These are phyloP conservation scores for Prunus padus DNA, from an alignment of 306 rosid species.

Conservation along the genomic window DNA sequence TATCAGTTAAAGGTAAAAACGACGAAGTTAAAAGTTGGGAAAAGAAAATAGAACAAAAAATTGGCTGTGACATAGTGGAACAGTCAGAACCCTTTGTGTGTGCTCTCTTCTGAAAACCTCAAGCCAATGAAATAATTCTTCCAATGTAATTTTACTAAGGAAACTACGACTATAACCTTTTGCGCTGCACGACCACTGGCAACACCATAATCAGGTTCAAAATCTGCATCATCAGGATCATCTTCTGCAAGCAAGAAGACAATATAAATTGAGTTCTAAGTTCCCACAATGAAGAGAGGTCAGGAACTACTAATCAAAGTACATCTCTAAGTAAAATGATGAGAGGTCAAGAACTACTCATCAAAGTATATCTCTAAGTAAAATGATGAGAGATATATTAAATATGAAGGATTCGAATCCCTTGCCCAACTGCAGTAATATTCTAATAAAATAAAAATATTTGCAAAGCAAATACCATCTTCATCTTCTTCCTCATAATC, in stretches of 20 bases:
- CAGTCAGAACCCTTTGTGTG: background rate
- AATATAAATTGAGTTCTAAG: slow-evolving; percentile 5
- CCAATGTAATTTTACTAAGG: slow-evolving; percentile 11
- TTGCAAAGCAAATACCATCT: slow-evolving; percentile 57
- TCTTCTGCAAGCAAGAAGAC: slow-evolving; percentile 63
- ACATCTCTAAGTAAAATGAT: background rate
- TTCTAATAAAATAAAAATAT: slow-evolving; percentile 2
- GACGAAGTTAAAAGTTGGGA: background rate
- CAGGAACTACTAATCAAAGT: slow-evolving; percentile 13
- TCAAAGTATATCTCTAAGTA: background rate
- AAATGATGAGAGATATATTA: background rate
- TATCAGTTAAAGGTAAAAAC: background rate
- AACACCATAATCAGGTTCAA: slow-evolving; percentile 67
- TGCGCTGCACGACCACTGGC: slow-evolving; percentile 55
- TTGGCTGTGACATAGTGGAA: background rate
- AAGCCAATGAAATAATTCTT: slow-evolving; percentile 9
- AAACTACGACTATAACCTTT: slow-evolving; percentile 54
- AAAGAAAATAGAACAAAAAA: background rate
- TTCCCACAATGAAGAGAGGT: slow-evolving; percentile 12
- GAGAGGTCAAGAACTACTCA: background rate
- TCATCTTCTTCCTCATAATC: slow-evolving; percentile 95
- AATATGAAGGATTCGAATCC: background rate
- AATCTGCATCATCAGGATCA: slow-evolving; percentile 95
- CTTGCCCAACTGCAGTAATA: slow-evolving; percentile 17
- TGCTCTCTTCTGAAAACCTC: background rate